A percentile compares a stretch with the other conserved stretches of the same genome.
phyloP scores from a whole-genome alignment of 1,284 basidiomycete genomes.

The Ganoderma multipileum region DNA sequence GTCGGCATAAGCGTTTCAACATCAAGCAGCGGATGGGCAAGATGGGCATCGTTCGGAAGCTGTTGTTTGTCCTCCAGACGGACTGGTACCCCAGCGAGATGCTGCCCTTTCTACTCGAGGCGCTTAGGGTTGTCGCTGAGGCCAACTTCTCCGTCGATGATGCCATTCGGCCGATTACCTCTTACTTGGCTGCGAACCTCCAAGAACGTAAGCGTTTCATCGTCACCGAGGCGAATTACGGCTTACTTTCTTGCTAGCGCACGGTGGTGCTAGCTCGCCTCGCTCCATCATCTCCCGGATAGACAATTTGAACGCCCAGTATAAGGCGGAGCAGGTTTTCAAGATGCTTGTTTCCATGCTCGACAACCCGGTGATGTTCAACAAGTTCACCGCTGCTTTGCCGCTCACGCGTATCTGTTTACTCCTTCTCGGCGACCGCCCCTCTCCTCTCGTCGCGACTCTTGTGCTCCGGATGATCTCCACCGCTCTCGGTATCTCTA shows the following conservation, averaged over 20 bases:
- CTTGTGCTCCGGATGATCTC: slow-evolving; percentile 67
- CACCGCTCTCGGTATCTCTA: slow-evolving; percentile 57
- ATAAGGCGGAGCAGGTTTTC: slow-evolving; percentile 70
- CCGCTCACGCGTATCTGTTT: slow-evolving; percentile 78
- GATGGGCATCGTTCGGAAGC: slow-evolving; percentile 74
- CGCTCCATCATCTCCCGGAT: slow-evolving; percentile 61
- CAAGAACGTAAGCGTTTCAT: slow-evolving; percentile 61
- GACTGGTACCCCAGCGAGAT: slow-evolving; percentile 72
- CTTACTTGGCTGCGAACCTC: slow-evolving; percentile 86
- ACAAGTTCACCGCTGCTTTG: slow-evolving; percentile 69
- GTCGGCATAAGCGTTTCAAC: slow-evolving; percentile 80
- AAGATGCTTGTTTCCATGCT: slow-evolving; percentile 65
- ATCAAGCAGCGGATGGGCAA: slow-evolving; percentile 72
- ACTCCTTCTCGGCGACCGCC: slow-evolving; percentile 74
- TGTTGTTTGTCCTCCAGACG: slow-evolving; percentile 84
- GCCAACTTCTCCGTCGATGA: slow-evolving; percentile 73
- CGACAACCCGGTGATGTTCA: slow-evolving; percentile 57
- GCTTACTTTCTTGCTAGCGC: slow-evolving; percentile 27
- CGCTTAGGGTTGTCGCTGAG: slow-evolving; percentile 62
- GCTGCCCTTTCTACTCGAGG: slow-evolving; percentile 61
- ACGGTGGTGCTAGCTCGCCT: slow-evolving; percentile 53
- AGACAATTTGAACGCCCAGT: slow-evolving; percentile 52
- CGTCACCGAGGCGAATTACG: background rate
- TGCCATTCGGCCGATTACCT: slow-evolving; percentile 84
- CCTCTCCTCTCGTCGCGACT: slow-evolving; percentile 62